These are phyloP conservation scores for Phytophthora lateralis DNA, from an alignment of 352 stramenopile species.

Conservation along the genomic window DNA sequence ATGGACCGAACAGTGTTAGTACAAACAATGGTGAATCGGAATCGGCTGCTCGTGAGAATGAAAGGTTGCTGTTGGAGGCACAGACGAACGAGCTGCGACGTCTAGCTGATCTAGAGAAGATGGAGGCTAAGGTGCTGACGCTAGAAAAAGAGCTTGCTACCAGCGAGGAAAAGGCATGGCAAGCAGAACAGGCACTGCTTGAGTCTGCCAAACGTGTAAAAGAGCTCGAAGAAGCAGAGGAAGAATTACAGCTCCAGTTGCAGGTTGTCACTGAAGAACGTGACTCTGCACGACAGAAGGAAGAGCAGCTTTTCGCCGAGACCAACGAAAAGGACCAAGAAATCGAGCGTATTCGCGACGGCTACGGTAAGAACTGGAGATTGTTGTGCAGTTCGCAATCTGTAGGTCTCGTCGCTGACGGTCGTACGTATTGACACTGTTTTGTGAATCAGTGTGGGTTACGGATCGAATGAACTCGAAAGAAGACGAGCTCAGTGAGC, in stretches of 20 bases:
- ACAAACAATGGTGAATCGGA: slow-evolving; percentile 21
- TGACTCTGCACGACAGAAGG: slow-evolving; percentile 79
- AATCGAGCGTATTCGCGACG: slow-evolving; percentile 87
- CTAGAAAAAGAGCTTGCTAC: slow-evolving; percentile 51
- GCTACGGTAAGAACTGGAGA: slow-evolving; percentile 58
- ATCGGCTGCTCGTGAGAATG: slow-evolving; percentile 39
- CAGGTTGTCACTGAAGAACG: slow-evolving; percentile 87
- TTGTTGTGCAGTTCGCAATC: not conserved
- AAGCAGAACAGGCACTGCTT: slow-evolving; percentile 47
- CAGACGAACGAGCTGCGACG: slow-evolving; percentile 78
- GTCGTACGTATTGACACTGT: slow-evolving; percentile 5
- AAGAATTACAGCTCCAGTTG: slow-evolving; percentile 80
- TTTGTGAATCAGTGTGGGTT: slow-evolving; percentile 69
- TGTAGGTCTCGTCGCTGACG: not conserved
- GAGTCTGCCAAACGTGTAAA: slow-evolving; percentile 46
- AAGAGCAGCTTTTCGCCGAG: slow-evolving; percentile 83
- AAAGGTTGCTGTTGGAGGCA: slow-evolving; percentile 65
- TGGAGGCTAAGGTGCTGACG: slow-evolving; percentile 64
- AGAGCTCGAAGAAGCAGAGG: slow-evolving; percentile 70
- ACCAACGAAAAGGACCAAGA: slow-evolving; percentile 89
- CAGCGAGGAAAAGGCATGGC: slow-evolving; percentile 27
- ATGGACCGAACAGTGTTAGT: slow-evolving; percentile 20
- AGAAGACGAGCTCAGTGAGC: slow-evolving; percentile 82
- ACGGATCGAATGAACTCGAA: slow-evolving; percentile 91
- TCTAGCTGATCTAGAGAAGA: slow-evolving; percentile 70